Base-by-base conservation (phyloP, 768 basidiomycete genomes). In the Rhodotorula paludigena region DNA sequence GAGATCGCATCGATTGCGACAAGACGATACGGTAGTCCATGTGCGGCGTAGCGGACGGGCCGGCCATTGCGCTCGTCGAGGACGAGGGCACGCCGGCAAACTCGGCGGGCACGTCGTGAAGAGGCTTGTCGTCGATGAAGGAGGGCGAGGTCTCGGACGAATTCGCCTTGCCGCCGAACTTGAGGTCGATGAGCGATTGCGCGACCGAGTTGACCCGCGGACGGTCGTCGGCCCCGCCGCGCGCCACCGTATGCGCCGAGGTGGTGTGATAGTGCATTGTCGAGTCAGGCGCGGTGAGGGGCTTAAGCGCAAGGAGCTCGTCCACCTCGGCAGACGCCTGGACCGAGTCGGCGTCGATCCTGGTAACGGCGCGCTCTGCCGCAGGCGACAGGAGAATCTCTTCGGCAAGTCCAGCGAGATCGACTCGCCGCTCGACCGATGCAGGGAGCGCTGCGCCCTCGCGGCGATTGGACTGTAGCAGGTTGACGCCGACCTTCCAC, bases 11-110 rank as follows among this genome's bases (percentile, higher is more conserved):
- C 35, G 62, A 63, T 33, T 68, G 71, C 12, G 61, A 59, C 32
- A 60, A 66, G 15, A 74, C 71, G 66, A 74, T 74, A 35, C 73
- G 71, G 66, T 74, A 74, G 60, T 74, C 73, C 61, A 69, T 64
- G 57, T 74, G 73, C 15, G 73, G 73, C 14, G 65, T 60, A 18
- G 66, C 44, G 2, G 71, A 57, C 11, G 63, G 52, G 8, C 54
- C 55, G n/a, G 49, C 36, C 3, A 23, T 7, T 11, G 61, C 47
- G 18, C 48, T 28, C 5, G 57, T 59, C 36, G 64, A 60, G 14
- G 64, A 45, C 0, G 33, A 6, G 0, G 35, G 41, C 44, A 45
- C 38, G 41, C 33, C 33, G 21, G 41, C 35, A 20, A 32, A 33
- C n/a, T 23, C n/a, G 25, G 28, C 39, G 35, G 32, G 28, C 5